phyloP scores from a whole-genome alignment of 75 land plant genomes.

The Sequoia sempervirens region DNA sequence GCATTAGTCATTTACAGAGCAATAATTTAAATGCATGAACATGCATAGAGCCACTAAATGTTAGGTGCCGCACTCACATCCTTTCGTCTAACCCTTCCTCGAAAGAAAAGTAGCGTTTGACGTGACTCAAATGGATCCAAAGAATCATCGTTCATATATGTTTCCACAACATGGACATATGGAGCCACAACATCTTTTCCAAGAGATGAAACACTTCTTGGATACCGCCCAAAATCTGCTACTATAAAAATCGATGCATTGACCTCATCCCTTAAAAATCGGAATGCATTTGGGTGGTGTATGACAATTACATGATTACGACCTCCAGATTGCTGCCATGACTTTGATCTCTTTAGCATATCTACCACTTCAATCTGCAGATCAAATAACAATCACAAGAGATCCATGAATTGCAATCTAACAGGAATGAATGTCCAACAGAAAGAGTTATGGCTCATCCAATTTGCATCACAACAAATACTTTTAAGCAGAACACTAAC shows the following conservation, averaged over 20 bases:
- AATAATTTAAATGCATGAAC: not conserved
- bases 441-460: not conserved
- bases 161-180: conserved; percentile 76
- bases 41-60: not conserved
- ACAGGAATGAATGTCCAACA: not conserved
- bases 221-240: conserved; percentile 82
- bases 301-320: conserved; percentile 87
- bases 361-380: conserved; percentile 59
- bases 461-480: not conserved
- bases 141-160: conserved; percentile 60
- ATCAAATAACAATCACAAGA: not conserved
- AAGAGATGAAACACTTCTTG: conserved; percentile 46
- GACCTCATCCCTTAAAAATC: conserved; percentile 61
- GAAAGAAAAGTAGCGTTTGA: conserved; percentile 74
- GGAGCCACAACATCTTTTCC: conserved; percentile 89
- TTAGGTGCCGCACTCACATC: conserved; percentile 46
- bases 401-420: not conserved
- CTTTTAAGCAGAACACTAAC: not conserved
- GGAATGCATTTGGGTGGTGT: conserved; percentile 95
- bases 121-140: conserved; percentile 70
- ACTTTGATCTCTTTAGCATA: conserved; percentile 50
- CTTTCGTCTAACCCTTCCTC: conserved; percentile 78
- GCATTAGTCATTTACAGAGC: not conserved
- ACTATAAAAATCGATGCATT: conserved; percentile 81
- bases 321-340: conserved; percentile 71